Evolutionary conservation across 768 basidiomycete species (phyloP).

Genomic region (Suillus plorans): DNA sequence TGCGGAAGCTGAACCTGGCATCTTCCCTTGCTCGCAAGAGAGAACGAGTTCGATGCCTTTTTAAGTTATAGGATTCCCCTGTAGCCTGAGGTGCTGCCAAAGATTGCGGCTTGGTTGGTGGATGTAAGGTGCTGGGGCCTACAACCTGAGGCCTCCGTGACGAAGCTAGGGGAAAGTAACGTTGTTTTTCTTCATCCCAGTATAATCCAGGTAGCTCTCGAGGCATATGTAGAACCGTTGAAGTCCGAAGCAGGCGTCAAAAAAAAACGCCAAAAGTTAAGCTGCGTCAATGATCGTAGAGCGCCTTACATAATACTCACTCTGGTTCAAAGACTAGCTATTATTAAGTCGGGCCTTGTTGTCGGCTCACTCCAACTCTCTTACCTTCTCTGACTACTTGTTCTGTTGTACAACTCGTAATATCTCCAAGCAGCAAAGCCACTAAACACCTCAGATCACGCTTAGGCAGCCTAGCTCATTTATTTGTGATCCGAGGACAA

Average conservation of each 20-base stretch:
- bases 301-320: neutral
- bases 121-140: neutral
- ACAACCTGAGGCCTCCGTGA: constrained; percentile 10
- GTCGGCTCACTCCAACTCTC: neutral
- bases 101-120: constrained; percentile 8
- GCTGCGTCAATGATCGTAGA: neutral
- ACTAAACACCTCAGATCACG: neutral
- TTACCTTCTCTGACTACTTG: neutral
- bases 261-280: too few species aligned
- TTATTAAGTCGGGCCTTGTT: neutral
- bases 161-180: constrained; percentile 57
- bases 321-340: neutral
- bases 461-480: neutral
- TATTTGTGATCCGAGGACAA: neutral
- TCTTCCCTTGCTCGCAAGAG: constrained; percentile 1
- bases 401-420: neutral
- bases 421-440: neutral
- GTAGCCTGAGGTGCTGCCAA: neutral
- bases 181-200: constrained; percentile 49
- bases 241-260: too few species aligned
- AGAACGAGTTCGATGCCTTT: neutral
- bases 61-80: neutral
- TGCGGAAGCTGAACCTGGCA: constrained; percentile 3
- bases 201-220: constrained; percentile 55
- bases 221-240: constrained; percentile 36